Percentiles rank a stretch among this genome's conserved stretches.
These are phyloP conservation scores for Berberis thunbergii DNA, from an alignment of 164 flowering plant genomes.

Conservation along the genomic window DNA sequence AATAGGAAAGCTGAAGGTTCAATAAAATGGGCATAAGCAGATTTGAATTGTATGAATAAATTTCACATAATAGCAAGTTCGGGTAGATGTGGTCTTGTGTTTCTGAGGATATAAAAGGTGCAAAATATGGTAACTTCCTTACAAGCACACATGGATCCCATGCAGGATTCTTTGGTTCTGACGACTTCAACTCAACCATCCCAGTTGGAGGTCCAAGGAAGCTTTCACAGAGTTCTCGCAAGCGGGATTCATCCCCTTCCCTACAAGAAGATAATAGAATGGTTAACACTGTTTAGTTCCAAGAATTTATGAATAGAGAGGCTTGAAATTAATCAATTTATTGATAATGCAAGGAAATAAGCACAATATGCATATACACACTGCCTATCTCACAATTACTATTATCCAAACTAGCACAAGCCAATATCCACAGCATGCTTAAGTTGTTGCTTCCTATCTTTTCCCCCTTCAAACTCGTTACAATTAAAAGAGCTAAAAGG, in stretches of 20 bases:
- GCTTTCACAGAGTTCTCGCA: constrained; percentile 88
- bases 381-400: too few species aligned
- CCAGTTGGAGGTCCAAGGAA: constrained; percentile 98
- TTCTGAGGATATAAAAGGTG: background rate
- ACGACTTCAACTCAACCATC: constrained; percentile 48
- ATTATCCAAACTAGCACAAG: too few species aligned
- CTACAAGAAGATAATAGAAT: constrained; percentile 32
- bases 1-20: background rate
- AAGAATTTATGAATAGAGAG: too few species aligned
- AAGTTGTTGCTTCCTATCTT: too few species aligned
- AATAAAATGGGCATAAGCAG: background rate
- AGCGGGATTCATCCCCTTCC: constrained; percentile 91
- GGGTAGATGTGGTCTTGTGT: background rate
- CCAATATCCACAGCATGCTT: too few species aligned
- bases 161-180: constrained; percentile 39
- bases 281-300: background rate
- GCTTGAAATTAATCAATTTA: too few species aligned
- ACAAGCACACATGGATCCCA: constrained; percentile 98
- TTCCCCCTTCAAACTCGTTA: too few species aligned
- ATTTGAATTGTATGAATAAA: background rate
- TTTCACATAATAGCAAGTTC: too few species aligned
- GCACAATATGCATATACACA: too few species aligned
- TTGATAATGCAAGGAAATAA: too few species aligned
- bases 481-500: too few species aligned
- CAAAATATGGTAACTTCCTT: constrained; percentile 17